These are phyloP conservation scores for Phytophthora pluvialis DNA, from an alignment of 352 stramenopile species.

Conservation along the genomic window DNA sequence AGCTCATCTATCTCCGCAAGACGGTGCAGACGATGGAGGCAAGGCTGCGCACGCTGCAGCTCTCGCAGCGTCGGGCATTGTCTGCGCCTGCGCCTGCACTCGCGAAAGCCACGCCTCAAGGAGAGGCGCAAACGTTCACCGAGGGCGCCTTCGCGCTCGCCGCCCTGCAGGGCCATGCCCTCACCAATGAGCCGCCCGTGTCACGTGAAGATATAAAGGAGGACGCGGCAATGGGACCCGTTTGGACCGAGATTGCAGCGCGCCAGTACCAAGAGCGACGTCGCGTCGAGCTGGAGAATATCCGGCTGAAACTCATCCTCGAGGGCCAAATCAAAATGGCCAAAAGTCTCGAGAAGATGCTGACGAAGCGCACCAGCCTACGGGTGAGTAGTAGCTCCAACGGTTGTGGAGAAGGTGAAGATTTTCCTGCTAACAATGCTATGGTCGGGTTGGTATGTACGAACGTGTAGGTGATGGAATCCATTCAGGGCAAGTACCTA, in stretches of 20 bases:
- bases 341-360: slow-evolving; percentile 57
- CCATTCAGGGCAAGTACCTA: slow-evolving; percentile 51
- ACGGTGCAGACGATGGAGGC: slow-evolving; percentile 61
- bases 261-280: slow-evolving; percentile 58
- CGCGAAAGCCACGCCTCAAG: slow-evolving; percentile 7
- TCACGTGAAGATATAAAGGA: slow-evolving; percentile 34
- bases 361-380: slow-evolving; percentile 58
- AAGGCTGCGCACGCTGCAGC: slow-evolving; percentile 41
- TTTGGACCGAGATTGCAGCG: slow-evolving; percentile 63
- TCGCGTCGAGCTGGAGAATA: slow-evolving; percentile 62
- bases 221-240: slow-evolving; percentile 43
- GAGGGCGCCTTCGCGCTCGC: slow-evolving; percentile 31
- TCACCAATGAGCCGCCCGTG: slow-evolving; percentile 15
- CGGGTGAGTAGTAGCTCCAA: slow-evolving; percentile 28
- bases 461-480: slow-evolving; percentile 49
- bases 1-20: slow-evolving; percentile 72
- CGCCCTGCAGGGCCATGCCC: slow-evolving; percentile 27
- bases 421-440: slow-evolving; percentile 30
- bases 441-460: slow-evolving; percentile 34
- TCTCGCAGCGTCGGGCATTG: slow-evolving; percentile 39
- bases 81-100: slow-evolving; percentile 26
- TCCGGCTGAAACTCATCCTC: slow-evolving; percentile 55
- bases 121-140: slow-evolving; percentile 31
- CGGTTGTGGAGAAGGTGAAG: slow-evolving; percentile 3
- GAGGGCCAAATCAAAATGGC: slow-evolving; percentile 63